Base-by-base conservation (phyloP, 805 yeast genomes). In the Wickerhamiella domercqiae region DNA sequence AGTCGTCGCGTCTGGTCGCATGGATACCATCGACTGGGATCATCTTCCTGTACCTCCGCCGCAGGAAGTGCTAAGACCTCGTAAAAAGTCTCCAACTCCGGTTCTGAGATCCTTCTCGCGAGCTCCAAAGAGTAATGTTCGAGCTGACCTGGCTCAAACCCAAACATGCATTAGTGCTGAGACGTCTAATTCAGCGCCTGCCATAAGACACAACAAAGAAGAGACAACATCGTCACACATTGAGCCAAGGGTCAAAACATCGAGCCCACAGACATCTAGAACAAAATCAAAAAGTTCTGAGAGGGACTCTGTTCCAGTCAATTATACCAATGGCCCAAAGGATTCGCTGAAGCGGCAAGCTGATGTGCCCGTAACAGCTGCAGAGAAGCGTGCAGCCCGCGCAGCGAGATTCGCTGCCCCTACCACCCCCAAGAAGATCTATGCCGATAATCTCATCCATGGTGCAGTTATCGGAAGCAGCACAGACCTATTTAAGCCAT, bases 401-500 rank as follows among this genome's bases (percentile, higher is more conserved):
- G 14, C 6, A n/a, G 33, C 33, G 5, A 6, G 33, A 15, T 30
- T 30, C 33, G 21, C 21, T 17, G 13, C 33, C 21, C 31, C 31
- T 7, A 17, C 7, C 11, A 7, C 31, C 15, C 11, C 11, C 15
- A 7, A 7, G 7, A 29, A 7, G 17, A 7, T 7, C 17, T 7
- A 7, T 29, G 11, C 7, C 7, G 31, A 7, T 7, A 9, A 7
- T 29, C 15, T 7, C 15, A 29, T 7, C 15, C 11, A 15, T 7
- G 47, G 47, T 19, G 53, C 56, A 5, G 39, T 74, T 3, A 63
- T 78, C 7, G 98, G 98, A 0, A 65, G 70, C 1, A 68, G 78
- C 49, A 65, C 66, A 37, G 62, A 53, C 1, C 54, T 87, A 18
- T 95, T 84, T 47, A 90, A 87, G 55, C 63, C 71, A 32, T 87